phyloP scores from a whole-genome alignment of 208 protist genomes.

The Leishmania gerbilli region DNA sequence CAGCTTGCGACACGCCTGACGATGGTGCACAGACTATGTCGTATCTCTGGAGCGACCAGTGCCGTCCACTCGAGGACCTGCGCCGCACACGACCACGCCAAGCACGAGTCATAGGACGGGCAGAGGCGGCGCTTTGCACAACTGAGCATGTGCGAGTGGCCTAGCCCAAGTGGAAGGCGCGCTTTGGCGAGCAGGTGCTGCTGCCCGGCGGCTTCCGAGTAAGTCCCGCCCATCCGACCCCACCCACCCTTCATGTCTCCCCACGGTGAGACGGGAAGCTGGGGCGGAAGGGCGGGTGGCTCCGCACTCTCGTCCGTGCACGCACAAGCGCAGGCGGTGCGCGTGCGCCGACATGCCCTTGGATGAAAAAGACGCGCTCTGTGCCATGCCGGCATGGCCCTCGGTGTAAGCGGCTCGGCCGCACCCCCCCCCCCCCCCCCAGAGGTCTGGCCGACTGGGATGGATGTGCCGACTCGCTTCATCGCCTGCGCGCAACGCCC shows the following conservation, averaged over 20 bases:
- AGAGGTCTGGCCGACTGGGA: background rate
- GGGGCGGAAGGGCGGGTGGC: background rate
- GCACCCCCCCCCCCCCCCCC: background rate
- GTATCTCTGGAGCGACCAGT: conserved; percentile 32
- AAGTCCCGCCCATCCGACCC: background rate
- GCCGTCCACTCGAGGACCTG: conserved; percentile 31
- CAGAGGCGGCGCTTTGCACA: background rate
- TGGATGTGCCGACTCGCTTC: background rate
- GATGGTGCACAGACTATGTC: conserved; percentile 28
- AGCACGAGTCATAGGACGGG: too few relatives aligned
- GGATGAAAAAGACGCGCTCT: background rate
- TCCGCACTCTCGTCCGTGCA: background rate
- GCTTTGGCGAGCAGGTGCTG: conserved; percentile 17
- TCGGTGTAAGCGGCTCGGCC: background rate
- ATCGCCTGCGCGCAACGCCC: background rate
- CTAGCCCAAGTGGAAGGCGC: conserved; percentile 20
- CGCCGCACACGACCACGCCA: background rate
- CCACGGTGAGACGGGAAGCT: background rate
- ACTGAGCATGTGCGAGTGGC: conserved; percentile 14
- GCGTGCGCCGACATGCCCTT: background rate
- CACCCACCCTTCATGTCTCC: background rate
- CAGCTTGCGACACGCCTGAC: conserved; percentile 20
- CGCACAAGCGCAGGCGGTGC: background rate
- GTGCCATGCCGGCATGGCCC: background rate
- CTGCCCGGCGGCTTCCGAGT: conserved; percentile 13